phyloP scores from a whole-genome alignment of 2,329 filamentous ascomycete genomes.

The Cryphonectria parasitica region DNA sequence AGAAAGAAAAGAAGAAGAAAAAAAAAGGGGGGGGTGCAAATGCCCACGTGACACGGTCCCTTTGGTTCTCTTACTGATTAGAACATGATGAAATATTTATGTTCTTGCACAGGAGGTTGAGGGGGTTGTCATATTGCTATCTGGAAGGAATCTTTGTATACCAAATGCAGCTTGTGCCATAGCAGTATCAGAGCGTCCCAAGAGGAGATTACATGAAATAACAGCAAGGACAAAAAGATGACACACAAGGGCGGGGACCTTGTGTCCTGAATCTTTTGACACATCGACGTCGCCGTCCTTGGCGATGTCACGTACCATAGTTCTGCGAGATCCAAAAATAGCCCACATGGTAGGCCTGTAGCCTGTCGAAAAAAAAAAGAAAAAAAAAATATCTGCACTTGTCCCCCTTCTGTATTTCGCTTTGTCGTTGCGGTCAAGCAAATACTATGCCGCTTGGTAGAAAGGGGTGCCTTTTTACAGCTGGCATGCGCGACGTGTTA shows the following conservation, averaged over 20 bases:
- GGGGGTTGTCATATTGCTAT: no score
- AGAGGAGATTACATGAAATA: not conserved
- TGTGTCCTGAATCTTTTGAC: not conserved
- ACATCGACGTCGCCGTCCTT: not conserved
- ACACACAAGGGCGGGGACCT: not conserved
- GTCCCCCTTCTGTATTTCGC: no score
- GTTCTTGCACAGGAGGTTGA: not conserved
- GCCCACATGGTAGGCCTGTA: not conserved
- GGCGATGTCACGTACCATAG: not conserved
- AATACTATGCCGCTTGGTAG: no score
- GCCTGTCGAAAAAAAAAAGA: not conserved
- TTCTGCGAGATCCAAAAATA: not conserved
- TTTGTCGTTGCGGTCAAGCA: no score
- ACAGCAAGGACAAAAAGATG: not conserved
- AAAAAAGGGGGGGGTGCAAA: no score
- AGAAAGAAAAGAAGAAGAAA: no score
- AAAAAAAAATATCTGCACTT: not conserved
- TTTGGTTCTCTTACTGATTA: not conserved
- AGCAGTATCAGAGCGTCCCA: not conserved
- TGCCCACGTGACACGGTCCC: no score
- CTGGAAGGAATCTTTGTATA: not conserved
- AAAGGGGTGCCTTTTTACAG: not conserved
- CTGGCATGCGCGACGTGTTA: slow-evolving; percentile 5
- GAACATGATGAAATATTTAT: not conserved
- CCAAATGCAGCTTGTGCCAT: not conserved